These are phyloP conservation scores for Entrophospora sp. DNA, from an alignment of 192 early-diverging fungal species.

Conservation along the genomic window DNA sequence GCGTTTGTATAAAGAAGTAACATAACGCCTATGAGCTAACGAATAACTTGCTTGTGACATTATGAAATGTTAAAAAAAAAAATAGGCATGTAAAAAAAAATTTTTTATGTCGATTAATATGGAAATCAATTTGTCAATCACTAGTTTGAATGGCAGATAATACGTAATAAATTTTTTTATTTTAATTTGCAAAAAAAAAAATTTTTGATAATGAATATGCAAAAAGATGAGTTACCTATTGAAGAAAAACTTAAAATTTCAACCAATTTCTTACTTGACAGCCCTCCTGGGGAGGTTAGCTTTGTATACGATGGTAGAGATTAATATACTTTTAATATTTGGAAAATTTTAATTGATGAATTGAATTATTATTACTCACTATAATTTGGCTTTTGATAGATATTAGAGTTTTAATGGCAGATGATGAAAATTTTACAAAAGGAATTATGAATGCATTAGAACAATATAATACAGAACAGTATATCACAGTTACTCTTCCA, in stretches of 20 bases:
- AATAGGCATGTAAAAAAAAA: no score
- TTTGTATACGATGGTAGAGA: slow-evolving; percentile 91
- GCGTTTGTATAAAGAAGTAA: slow-evolving; percentile 59
- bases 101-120: no score
- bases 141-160: no score
- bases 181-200: no score
- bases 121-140: no score
- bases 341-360: neutral
- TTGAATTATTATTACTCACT: neutral
- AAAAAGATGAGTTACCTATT: neutral
- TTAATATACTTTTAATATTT: neutral
- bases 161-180: no score
- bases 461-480: slow-evolving; percentile 80
- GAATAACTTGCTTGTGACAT: neutral
- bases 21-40: neutral
- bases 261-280: slow-evolving; percentile 65
- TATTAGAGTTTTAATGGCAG: slow-evolving; percentile 72
- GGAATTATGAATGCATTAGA: slow-evolving; percentile 61
- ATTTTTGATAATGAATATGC: no score
- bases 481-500: slow-evolving; percentile 62
- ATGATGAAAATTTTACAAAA: slow-evolving; percentile 65
- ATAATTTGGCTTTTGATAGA: slow-evolving; percentile 67
- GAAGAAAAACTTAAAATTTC: slow-evolving; percentile 71
- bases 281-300: slow-evolving; percentile 95
- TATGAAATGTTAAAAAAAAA: no score